Conservation (phyloP, 768 basidiomycete genomes). For the Pholiota microspora region DNA sequence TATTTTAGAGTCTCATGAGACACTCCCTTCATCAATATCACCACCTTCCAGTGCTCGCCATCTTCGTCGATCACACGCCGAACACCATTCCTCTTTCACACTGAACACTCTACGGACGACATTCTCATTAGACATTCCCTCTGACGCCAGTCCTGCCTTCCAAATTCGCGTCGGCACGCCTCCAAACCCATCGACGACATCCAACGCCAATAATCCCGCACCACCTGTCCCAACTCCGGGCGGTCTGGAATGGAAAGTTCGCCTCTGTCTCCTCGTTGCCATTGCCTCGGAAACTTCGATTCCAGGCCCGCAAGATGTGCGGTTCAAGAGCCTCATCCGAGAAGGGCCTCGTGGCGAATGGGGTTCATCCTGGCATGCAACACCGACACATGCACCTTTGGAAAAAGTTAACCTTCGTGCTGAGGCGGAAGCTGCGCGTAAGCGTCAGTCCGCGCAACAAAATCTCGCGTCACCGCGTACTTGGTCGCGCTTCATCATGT, state of each 20-base stretch:
- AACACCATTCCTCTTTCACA: conserved; percentile 78
- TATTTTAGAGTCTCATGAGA: conserved; percentile 87
- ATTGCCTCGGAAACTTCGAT: conserved; percentile 50
- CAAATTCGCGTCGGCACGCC: conserved; percentile 51
- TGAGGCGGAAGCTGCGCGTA: conserved; percentile 16
- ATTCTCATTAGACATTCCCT: conserved; percentile 90
- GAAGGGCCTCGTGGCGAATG: conserved; percentile 68
- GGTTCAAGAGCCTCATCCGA: conserved; percentile 49
- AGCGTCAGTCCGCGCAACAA: conserved; percentile 11
- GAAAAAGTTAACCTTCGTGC: conserved; percentile 40
- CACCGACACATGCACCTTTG: conserved; percentile 55
- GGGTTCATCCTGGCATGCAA: conserved; percentile 67
- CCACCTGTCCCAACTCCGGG: conserved; percentile 40
- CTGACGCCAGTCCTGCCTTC: conserved; percentile 89
- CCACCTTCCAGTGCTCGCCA: conserved; percentile 46
- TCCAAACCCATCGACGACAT: conserved; percentile 6
- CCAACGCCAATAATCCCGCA: neutral
- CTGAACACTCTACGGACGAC: conserved; percentile 72
- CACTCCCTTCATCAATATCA: conserved; percentile 60
- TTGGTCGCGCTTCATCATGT: conserved; percentile 39
- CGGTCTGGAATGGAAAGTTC: conserved; percentile 89
- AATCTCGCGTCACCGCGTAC: conserved; percentile 24
- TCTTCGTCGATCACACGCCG: conserved; percentile 77
- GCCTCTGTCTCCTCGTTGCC: conserved; percentile 82
- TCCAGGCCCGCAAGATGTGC: conserved; percentile 47